Evolutionary conservation across 768 basidiomycete genomes (phyloP), one percentile per base, ranked within the genome.

Genomic region (Lentinula sp.): DNA sequence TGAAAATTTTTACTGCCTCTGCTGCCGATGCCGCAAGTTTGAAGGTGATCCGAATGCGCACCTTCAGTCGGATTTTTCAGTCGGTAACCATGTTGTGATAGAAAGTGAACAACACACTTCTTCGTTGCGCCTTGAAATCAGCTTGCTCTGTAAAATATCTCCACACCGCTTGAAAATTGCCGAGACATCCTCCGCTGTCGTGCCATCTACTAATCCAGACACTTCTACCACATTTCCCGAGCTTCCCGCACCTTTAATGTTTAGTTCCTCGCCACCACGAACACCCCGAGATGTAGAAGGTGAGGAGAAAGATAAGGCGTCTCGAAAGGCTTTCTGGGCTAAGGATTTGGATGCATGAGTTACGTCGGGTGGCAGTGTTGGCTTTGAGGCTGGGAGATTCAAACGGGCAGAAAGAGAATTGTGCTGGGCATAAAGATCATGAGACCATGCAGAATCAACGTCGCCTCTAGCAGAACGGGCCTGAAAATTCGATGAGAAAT

Each of bases 91-190:
- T 43, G n/a, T 9, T 12, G 39, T 8, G 12, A 43, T 10, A 56
- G 18, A n/a, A n/a, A 56, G 41, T 45, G 16, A 23, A 41, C 53
- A 41, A 56, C 55, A 28, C 55, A 56, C 55, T 42, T 56, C 55
- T 67, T 67, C 66, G 65, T 69, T 54, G 69, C 61, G 36, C 37
- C 64, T 62, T 35, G 68, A 39, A 28, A 71, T 23, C 18, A 56
- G 41, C 23, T 56, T 56, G 41, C 55, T 56, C 28, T 79, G 76
- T 36, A 82, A 79, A 63, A 90, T 85, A 18, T 82, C 74, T 6
- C 90, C 90, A 66, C 91, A 91, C 23, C 87, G 85, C 64, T 87
- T 86, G 79, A 94, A 94, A 59, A 93, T 93, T 28, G 91, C 90
- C 69, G 85, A 83, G 52, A 94, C 91, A 70, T 94, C 92, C 15